These are phyloP conservation scores for Tetrahymena elliotti DNA, from an alignment of 73 alveolate species.

Conservation along the genomic window DNA sequence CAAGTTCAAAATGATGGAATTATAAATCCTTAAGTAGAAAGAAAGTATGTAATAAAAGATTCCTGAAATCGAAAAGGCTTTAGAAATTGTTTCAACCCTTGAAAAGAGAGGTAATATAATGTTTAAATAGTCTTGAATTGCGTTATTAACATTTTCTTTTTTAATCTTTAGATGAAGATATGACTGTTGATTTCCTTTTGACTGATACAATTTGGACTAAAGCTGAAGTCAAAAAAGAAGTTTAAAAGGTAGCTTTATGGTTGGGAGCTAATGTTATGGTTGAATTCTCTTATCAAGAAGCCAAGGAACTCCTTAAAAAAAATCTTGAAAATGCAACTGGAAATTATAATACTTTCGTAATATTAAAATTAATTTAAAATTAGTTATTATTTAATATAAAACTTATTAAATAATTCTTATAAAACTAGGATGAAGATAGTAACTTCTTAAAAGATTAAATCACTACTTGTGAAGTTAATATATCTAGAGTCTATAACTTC, in stretches of 20 bases:
- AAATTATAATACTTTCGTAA: constrained; percentile 55
- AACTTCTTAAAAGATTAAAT: constrained; percentile 82
- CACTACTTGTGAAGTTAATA: constrained; percentile 86
- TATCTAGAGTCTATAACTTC: constrained; percentile 85
- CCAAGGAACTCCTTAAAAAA: constrained; percentile 59
- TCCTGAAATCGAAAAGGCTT: constrained; percentile 89
- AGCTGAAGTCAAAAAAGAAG: constrained; percentile 73
- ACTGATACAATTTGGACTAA: constrained; percentile 86
- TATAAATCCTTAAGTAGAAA: constrained; percentile 66
- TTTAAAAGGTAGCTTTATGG: constrained; percentile 83
- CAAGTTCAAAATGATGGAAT: constrained; percentile 90
- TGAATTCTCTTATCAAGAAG: constrained; percentile 78
- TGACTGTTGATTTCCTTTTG: constrained; percentile 71
- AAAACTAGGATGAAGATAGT: constrained; percentile 59
- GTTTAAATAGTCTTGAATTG: background rate
- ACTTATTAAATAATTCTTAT: background rate
- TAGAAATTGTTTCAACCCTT: constrained; percentile 51
- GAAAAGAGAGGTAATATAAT: constrained; percentile 24
- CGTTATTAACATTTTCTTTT: constrained; percentile 12
- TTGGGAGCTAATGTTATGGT: constrained; percentile 94
- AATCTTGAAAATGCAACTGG: constrained; percentile 71
- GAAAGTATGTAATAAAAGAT: constrained; percentile 73
- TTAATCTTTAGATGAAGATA: constrained; percentile 44
- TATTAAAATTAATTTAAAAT: background rate
- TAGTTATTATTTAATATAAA: too few relatives aligned